Base-by-base conservation (phyloP, 495 filamentous ascomycete species). In the Haplographium delicatum region DNA sequence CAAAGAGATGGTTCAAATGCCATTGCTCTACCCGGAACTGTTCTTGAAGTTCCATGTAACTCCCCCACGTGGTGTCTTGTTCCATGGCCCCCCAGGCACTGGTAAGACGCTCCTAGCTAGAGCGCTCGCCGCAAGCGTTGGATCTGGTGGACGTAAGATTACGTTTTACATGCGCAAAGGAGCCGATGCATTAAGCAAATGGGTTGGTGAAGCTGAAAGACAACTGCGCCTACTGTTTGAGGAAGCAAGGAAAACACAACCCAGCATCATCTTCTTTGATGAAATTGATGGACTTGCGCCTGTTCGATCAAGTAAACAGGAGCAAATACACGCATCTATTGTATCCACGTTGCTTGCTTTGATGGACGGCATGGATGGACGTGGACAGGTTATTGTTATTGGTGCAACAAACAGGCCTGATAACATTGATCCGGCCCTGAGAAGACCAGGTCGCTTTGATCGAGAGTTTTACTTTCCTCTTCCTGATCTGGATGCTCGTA, bases 161-260 rank as follows among this genome's bases (percentile, higher is more conserved):
- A 96, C 88, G 0, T 98, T 98, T 57, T 98, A 96, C 69, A 98
- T 98, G 93, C 82, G 93, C 31, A 98, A 98, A 65, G 93, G 94
- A 48, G 94, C 91, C 27, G 93, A 98, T 74, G 89, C 89, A 38
- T 72, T 97, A 35, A 95, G 89, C 68, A 98, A 98, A 70, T 98
- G 93, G 93, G 94, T 97, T 49, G 93, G 93, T 62, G 93, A 98
- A 69, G 94, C 94, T 11, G 93, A 98, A 66, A 81, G 90, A 60
- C 93, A 97, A 63, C 76, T 98, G 16, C 82, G 93, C 22, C 68
- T 96, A 47, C 75, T 98, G 3, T 98, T 98, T 58, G 93, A 98
- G 58, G 94, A 98, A 67, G 93, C 93, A 11, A 79, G 89, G 56
- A 90, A 86, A 62, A 96, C 82, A 7, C 94, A 97, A 62, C 93